Percentiles rank a stretch among this genome's conserved stretches.
phyloP scores from a whole-genome alignment of 2,329 filamentous ascomycete genomes.

The Lecanicillium sp. region DNA sequence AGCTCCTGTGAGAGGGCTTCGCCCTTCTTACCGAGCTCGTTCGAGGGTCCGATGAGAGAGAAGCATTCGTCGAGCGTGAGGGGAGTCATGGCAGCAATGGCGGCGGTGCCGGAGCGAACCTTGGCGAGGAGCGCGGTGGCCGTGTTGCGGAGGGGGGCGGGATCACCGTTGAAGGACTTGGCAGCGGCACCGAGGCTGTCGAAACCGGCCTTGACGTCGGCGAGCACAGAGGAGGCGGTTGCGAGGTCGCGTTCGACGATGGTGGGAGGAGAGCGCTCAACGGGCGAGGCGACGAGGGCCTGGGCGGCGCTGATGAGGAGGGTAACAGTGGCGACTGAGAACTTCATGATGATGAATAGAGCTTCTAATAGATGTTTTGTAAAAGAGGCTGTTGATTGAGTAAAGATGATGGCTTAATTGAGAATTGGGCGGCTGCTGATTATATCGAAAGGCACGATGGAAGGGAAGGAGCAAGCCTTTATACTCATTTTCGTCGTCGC shows the following conservation, averaged over 20 bases:
- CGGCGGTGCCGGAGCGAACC: conserved; percentile 12
- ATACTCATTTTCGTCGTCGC: background rate
- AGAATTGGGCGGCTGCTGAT: background rate
- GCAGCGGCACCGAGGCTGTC: conserved; percentile 9
- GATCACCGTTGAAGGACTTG: conserved; percentile 13
- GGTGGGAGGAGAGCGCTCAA: conserved; percentile 7
- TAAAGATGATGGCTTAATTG: background rate
- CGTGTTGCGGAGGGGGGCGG: conserved; percentile 4
- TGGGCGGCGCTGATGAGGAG: conserved; percentile 11
- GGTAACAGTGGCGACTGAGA: conserved; percentile 10
- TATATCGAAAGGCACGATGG: background rate
- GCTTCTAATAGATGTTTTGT: background rate
- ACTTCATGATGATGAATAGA: conserved; percentile 14
- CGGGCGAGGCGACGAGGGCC: conserved; percentile 12
- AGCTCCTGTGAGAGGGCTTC: conserved; percentile 9
- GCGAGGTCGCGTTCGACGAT: conserved; percentile 14
- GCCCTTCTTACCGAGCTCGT: conserved; percentile 13
- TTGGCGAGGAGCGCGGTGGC: conserved; percentile 10
- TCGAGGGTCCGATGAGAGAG: conserved; percentile 10
- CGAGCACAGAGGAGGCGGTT: conserved; percentile 15
- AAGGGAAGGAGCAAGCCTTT: background rate
- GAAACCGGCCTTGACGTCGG: conserved; percentile 14
- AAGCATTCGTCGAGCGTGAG: conserved; percentile 13
- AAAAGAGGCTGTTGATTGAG: background rate
- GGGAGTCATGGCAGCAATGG: conserved; percentile 12